Base-by-base conservation (phyloP, 2,329 filamentous ascomycete species). In the Chaetothyriales sp. region DNA sequence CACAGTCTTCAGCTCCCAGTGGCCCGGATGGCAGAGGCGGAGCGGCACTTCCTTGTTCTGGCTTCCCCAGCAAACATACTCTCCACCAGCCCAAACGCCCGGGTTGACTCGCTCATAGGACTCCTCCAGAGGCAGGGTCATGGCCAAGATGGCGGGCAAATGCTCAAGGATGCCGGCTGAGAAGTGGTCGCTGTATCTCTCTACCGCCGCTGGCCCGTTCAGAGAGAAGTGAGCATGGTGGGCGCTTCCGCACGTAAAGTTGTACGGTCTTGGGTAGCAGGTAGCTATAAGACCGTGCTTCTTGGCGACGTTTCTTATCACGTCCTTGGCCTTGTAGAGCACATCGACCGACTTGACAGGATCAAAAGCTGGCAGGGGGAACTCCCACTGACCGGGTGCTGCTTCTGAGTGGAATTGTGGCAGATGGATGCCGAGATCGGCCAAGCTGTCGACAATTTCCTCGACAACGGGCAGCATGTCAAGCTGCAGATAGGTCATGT, bases 1-100 rank as follows among this genome's bases (percentile, higher is more conserved):
- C n/a, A 90, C 62, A 51, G 77, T 80, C 62, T 87, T 83, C 19
- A 94, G 60, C 67, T 94, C 87, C 83, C 86, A 94, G 62, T 87
- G 82, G 18, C 78, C 80, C 2, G 66, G 69, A 2, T 71, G 70
- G 47, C 88, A 76, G 63, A 83, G 82, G 10, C 86, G 77, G 8
- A 94, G 70, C 0, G 86, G 83, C 4, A 80, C 74, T 69, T 90
- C 85, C 18, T 85, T 80, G 65, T 92, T 92, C 67, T 92, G 82
- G 4, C 80, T 85, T 10, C 87, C 87, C 86, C 86, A 94, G 0
- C 82, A 71, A 0, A 89, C 77, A 81, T 83, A 89, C 6, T 81
- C 77, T 0, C 85, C 85, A n/a, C 85, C 85, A 0, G 85, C 77
- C 86, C 86, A 92, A 53, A 71, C 72, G n/a, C 85, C 77, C 50